A percentile compares a stretch with the other conserved stretches of the same genome.
Evolutionary conservation across 352 stramenopile genomes (phyloP).

Genomic region (Phytophthora chlamydospora): DNA sequence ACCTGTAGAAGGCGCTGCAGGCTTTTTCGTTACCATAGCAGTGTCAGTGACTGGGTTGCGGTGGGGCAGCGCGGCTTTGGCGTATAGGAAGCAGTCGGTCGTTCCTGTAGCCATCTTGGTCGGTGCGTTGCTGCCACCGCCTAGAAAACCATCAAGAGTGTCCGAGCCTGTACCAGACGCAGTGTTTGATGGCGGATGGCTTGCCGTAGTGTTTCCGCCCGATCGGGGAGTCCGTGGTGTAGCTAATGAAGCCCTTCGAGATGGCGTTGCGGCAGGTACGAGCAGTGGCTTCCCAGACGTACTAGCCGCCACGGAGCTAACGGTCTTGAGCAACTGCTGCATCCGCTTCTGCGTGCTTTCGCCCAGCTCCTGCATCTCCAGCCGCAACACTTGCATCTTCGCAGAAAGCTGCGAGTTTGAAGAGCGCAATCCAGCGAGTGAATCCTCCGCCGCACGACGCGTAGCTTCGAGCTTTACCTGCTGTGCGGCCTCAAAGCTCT

Average conservation of each 20-base stretch:
- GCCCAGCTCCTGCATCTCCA: conserved; percentile 46
- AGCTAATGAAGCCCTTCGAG: conserved; percentile 11
- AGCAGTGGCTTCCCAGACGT: conserved; percentile 6
- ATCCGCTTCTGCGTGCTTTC: conserved; percentile 36
- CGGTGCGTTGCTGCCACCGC: background rate
- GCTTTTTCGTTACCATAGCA: conserved; percentile 16
- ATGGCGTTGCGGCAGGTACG: background rate
- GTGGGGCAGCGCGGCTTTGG: conserved; percentile 46
- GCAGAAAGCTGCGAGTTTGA: conserved; percentile 40
- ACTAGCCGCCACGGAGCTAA: conserved; percentile 7
- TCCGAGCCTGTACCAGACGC: background rate
- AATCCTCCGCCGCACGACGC: conserved; percentile 20
- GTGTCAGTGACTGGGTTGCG: conserved; percentile 9
- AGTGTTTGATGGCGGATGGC: background rate
- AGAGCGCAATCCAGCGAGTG: conserved; percentile 32
- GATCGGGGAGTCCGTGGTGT: conserved; percentile 10
- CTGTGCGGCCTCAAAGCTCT: conserved; percentile 31
- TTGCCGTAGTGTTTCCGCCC: conserved; percentile 1
- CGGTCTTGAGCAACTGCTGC: conserved; percentile 38
- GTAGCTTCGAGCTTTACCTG: conserved; percentile 34
- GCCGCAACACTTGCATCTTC: conserved; percentile 51
- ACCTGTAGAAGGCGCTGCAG: background rate
- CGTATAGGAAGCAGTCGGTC: conserved; percentile 54
- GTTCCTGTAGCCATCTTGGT: conserved; percentile 26
- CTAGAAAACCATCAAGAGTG: conserved; percentile 4